Conservation (phyloP, 1,284 basidiomycete genomes). For the Cryptococcus amylolentus region DNA sequence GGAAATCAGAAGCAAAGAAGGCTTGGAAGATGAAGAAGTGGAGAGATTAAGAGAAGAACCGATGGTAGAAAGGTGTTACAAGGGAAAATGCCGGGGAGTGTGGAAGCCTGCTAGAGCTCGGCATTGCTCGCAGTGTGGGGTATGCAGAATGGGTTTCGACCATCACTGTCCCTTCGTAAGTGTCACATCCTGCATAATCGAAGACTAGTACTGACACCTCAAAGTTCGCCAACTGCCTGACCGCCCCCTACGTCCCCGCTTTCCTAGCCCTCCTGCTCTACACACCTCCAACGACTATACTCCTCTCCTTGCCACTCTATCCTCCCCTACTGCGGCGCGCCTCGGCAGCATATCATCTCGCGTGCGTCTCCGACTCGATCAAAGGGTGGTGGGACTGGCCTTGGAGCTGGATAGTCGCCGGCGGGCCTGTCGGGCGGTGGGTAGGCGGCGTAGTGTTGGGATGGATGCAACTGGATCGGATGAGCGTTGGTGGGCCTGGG, state of each 20-base stretch:
- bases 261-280: slow-evolving; percentile 32
- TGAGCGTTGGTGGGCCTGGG: slow-evolving; percentile 9
- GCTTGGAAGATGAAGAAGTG: not conserved
- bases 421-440: slow-evolving; percentile 37
- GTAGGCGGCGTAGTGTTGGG: slow-evolving; percentile 29
- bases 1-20: slow-evolving; percentile 8
- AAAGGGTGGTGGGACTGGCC: slow-evolving; percentile 35
- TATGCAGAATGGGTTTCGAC: slow-evolving; percentile 43
- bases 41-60: slow-evolving; percentile 4
- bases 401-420: slow-evolving; percentile 35
- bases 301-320: slow-evolving; percentile 27
- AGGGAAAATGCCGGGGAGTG: slow-evolving; percentile 26
- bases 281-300: slow-evolving; percentile 22
- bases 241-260: slow-evolving; percentile 33
- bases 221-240: slow-evolving; percentile 46
- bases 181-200: not conserved
- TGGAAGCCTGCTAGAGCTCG: slow-evolving; percentile 44
- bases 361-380: slow-evolving; percentile 9
- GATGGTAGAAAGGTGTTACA: slow-evolving; percentile 27
- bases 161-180: slow-evolving; percentile 46
- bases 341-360: slow-evolving; percentile 16
- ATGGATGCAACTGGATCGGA: slow-evolving; percentile 34
- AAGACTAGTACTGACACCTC: not conserved
- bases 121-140: slow-evolving; percentile 43
- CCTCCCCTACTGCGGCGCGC: slow-evolving; percentile 12